Percentiles rank a stretch among this genome's conserved stretches.
These are phyloP conservation scores for Hypomyces rosellus DNA, from an alignment of 2,329 filamentous ascomycete genomes.

Conservation along the genomic window DNA sequence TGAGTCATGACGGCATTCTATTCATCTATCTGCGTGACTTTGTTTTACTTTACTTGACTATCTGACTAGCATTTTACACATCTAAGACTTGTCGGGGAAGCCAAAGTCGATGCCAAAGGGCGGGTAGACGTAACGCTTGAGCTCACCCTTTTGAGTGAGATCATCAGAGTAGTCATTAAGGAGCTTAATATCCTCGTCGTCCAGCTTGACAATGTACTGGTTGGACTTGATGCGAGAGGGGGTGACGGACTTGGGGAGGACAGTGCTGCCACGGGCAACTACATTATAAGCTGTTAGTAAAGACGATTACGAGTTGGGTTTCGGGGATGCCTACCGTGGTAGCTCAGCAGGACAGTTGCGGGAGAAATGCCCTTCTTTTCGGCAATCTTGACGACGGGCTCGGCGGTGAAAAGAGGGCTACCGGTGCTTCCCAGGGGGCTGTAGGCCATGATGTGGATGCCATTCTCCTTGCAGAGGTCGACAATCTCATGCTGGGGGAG, in stretches of 20 bases:
- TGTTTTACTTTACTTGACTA: neutral
- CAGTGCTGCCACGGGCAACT: constrained; percentile 64
- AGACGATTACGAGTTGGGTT: neutral
- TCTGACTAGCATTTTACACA: neutral
- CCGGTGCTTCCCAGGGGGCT: constrained; percentile 59
- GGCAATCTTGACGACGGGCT: constrained; percentile 56
- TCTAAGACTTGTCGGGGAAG: constrained; percentile 58
- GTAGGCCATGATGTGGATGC: constrained; percentile 69
- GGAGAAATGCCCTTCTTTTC: constrained; percentile 56
- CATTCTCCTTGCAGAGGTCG: constrained; percentile 59
- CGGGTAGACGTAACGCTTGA: constrained; percentile 60
- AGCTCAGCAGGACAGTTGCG: constrained; percentile 62
- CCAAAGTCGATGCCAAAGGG: constrained; percentile 63
- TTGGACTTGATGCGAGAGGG: constrained; percentile 64
- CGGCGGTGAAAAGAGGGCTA: constrained; percentile 57
- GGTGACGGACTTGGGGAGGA: constrained; percentile 68
- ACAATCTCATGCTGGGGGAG: constrained; percentile 68
- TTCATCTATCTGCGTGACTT: neutral
- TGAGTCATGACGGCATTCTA: neutral
- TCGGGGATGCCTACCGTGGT: constrained; percentile 51
- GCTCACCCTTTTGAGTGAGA: constrained; percentile 43
- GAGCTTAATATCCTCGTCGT: constrained; percentile 55
- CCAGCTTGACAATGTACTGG: constrained; percentile 58
- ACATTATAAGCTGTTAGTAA: neutral
- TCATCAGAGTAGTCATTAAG: constrained; percentile 49